Conservation (phyloP, 768 basidiomycete genomes). For the Leccinellum rugosiceps region DNA sequence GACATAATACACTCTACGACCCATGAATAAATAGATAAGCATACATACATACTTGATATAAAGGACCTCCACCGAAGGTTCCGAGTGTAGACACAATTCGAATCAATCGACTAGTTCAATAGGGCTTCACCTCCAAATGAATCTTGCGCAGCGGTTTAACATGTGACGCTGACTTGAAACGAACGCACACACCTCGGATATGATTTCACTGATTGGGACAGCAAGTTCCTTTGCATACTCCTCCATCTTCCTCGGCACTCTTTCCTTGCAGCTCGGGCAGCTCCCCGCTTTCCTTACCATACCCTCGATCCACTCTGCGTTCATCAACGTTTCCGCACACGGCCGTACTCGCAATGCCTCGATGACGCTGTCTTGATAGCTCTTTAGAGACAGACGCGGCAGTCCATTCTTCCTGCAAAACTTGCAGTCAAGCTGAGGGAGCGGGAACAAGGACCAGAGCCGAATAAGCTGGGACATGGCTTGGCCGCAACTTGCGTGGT, state of each 20-base stretch:
- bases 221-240: slow-evolving; percentile 29
- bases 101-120: slow-evolving; percentile 20
- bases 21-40: not conserved
- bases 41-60: not conserved
- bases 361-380: slow-evolving; percentile 33
- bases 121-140: slow-evolving; percentile 28
- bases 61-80: not conserved
- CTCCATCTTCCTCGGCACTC: slow-evolving; percentile 28
- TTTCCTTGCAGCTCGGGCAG: slow-evolving; percentile 28
- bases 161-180: not conserved
- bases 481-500: slow-evolving; percentile 33
- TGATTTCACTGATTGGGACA: slow-evolving; percentile 26
- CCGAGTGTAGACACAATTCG: slow-evolving; percentile 8
- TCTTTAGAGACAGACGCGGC: slow-evolving; percentile 30
- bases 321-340: slow-evolving; percentile 30
- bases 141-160: slow-evolving; percentile 14
- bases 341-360: slow-evolving; percentile 32
- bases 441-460: slow-evolving; percentile 30
- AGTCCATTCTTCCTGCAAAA: slow-evolving; percentile 34
- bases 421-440: slow-evolving; percentile 33
- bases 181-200: slow-evolving; percentile 25
- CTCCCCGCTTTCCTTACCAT: slow-evolving; percentile 31
- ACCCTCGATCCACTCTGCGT: slow-evolving; percentile 29
- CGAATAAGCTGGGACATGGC: slow-evolving; percentile 33
- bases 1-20: not conserved